These are phyloP conservation scores for Colletotrichum horii DNA, from an alignment of 2,329 filamentous ascomycete genomes.

Conservation along the genomic window DNA sequence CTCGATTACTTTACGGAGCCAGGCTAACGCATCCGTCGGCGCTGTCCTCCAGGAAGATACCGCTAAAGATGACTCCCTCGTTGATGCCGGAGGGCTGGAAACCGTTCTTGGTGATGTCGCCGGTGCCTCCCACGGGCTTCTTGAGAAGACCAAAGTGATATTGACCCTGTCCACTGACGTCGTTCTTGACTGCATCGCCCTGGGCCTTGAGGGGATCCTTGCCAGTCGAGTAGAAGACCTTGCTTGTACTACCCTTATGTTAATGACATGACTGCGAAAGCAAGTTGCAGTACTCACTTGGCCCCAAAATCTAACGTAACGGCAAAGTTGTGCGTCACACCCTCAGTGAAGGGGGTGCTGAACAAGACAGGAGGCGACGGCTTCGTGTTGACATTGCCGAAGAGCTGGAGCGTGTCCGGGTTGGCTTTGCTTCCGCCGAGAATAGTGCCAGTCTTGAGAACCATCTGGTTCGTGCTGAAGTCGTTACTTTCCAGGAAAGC, in stretches of 20 bases:
- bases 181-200: slow-evolving; percentile 50
- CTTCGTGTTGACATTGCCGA: slow-evolving; percentile 50
- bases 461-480: slow-evolving; percentile 56
- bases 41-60: slow-evolving; percentile 59
- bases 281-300: slow-evolving; percentile 44
- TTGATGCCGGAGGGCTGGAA: slow-evolving; percentile 53
- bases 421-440: slow-evolving; percentile 40
- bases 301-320: slow-evolving; percentile 60
- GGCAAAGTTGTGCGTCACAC: slow-evolving; percentile 67
- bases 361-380: slow-evolving; percentile 48
- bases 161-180: slow-evolving; percentile 62
- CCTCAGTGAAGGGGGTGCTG: slow-evolving; percentile 51
- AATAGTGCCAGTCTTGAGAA: slow-evolving; percentile 60
- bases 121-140: slow-evolving; percentile 54
- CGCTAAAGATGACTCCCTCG: slow-evolving; percentile 58
- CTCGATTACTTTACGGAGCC: background rate
- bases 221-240: slow-evolving; percentile 61
- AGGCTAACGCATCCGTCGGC: slow-evolving; percentile 24
- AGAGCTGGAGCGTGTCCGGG: slow-evolving; percentile 49
- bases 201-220: slow-evolving; percentile 48
- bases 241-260: slow-evolving; percentile 48
- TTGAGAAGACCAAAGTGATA: slow-evolving; percentile 68
- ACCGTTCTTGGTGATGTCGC: slow-evolving; percentile 50
- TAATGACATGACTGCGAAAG: background rate
- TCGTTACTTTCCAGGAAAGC: slow-evolving; percentile 52